Base-by-base conservation (phyloP, 441 rosid genomes). In the Erodium texanum region DNA sequence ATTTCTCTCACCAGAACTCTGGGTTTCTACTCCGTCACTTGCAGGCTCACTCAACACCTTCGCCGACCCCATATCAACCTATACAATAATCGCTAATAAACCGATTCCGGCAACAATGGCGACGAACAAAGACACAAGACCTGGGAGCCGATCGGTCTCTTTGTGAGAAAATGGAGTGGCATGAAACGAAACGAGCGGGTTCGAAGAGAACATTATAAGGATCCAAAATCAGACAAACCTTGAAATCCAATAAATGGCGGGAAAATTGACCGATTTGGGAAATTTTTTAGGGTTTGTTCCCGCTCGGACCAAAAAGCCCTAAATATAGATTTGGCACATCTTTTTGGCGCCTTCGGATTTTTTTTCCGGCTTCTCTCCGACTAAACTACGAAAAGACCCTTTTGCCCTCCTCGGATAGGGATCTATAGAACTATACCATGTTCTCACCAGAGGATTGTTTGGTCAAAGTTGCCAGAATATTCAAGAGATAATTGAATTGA, bases 61-160 rank as follows among this genome's bases (percentile, higher is more conserved):
- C 63, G 63, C 63, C 29, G 63, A 59, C 15, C 63, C 63, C 63
- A 59, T 59, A 59, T 22, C 63, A 20, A 58, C 4, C 24, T 56
- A 56, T 22, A 58, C 63, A 58, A 22, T 1, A 22, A 10, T 19
- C 63, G 7, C 24, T 9, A 22, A 56, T 20, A 27, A n/a, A n/a
- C 71, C 58, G 50, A 69, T 43, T 69, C 64, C 52, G 66, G 71
- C 24, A 68, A 68, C 54, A 36, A 38, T 19, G 23, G 66, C 36
- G 23, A 61, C 66, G 22, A 14, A n/a, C 34, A 9, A 15, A 24
- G 50, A 50, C 62, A 1, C 29, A 8, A 59, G 22, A 14, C 29
- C 24, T 0, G 27, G 12, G 29, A 59, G 23, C 10, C 27, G 10
- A 12, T 22, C 27, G 63, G 27, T 22, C 12, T 59, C n/a, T 58